Conservation (phyloP, 148 eudicot species). For the Polygonum maritimum region DNA sequence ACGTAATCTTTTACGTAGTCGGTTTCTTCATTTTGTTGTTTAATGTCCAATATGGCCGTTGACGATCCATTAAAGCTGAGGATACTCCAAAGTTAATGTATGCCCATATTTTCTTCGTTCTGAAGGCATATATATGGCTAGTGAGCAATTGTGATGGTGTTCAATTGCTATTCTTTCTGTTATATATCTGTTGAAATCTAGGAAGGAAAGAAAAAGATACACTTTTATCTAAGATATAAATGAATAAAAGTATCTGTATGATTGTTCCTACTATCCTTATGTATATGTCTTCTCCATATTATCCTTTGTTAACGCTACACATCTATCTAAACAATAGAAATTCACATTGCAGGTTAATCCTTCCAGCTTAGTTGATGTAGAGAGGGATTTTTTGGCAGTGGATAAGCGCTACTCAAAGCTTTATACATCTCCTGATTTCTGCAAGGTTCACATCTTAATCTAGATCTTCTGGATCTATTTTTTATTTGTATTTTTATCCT, state of each 20-base stretch:
- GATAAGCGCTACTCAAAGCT: slow-evolving; percentile 85
- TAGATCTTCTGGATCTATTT: not conserved
- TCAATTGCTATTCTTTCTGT: not conserved
- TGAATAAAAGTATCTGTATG: not conserved
- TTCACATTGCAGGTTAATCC: slow-evolving; percentile 47
- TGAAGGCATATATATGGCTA: not conserved
- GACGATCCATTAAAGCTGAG: not conserved
- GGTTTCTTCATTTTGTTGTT: not conserved
- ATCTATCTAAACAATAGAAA: not conserved
- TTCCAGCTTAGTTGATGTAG: slow-evolving; percentile 49
- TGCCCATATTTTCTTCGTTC: not conserved
- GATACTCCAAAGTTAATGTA: not conserved
- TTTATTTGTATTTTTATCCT: not conserved
- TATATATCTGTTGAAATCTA: not conserved
- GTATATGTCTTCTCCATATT: not conserved
- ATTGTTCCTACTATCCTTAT: not conserved
- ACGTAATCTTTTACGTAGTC: not conserved
- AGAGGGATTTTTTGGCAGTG: slow-evolving; percentile 74
- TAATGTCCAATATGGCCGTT: not conserved
- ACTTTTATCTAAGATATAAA: not conserved
- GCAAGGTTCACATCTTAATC: slow-evolving; percentile 42
- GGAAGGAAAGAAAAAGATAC: not conserved
- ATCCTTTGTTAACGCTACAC: no score
- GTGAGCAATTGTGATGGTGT: not conserved
- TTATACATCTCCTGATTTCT: slow-evolving; percentile 60